A percentile compares a stretch with the other conserved stretches of the same genome.
Conservation (phyloP, 306 rosid species). For the Alnus rubra region DNA sequence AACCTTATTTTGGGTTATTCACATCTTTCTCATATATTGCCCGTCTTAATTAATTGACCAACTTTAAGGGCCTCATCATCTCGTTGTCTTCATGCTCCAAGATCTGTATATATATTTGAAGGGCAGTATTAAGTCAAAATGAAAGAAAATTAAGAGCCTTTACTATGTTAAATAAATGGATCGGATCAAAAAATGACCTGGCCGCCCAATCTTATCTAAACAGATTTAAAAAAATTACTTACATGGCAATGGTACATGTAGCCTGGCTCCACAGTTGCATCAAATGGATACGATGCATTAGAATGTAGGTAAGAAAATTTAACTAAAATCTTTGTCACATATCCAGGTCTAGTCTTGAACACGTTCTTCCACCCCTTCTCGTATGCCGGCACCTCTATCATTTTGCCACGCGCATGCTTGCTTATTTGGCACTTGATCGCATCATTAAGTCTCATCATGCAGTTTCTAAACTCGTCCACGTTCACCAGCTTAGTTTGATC, state of each 20-base stretch:
- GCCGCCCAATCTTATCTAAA: too few species aligned
- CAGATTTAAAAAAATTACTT: slow-evolving; percentile 28
- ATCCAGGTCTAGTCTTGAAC: slow-evolving; percentile 49
- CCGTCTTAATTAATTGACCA: too few species aligned
- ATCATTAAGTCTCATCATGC: slow-evolving; percentile 64
- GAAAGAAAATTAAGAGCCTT: too few species aligned
- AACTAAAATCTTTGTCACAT: slow-evolving; percentile 41
- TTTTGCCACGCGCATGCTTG: slow-evolving; percentile 56
- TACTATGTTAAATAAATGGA: too few species aligned
- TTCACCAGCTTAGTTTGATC: slow-evolving; percentile 61
- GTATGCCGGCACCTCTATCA: slow-evolving; percentile 22
- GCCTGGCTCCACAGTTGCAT: slow-evolving; percentile 47
- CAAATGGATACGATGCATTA: slow-evolving; percentile 43
- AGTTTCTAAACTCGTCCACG: slow-evolving; percentile 43
- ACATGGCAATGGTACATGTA: slow-evolving; percentile 61
- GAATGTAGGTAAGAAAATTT: slow-evolving; percentile 47
- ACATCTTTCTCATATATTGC: too few species aligned
- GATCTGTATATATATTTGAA: too few species aligned
- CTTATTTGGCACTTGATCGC: slow-evolving; percentile 67
- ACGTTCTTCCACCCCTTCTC: slow-evolving; percentile 67
- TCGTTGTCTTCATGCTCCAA: too few species aligned
- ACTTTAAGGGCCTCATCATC: too few species aligned
- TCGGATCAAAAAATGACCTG: too few species aligned
- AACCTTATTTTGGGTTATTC: too few species aligned
- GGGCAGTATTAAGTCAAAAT: too few species aligned